These are phyloP conservation scores for Pyracantha coccinea DNA, from an alignment of 331 rosid species.

Conservation along the genomic window DNA sequence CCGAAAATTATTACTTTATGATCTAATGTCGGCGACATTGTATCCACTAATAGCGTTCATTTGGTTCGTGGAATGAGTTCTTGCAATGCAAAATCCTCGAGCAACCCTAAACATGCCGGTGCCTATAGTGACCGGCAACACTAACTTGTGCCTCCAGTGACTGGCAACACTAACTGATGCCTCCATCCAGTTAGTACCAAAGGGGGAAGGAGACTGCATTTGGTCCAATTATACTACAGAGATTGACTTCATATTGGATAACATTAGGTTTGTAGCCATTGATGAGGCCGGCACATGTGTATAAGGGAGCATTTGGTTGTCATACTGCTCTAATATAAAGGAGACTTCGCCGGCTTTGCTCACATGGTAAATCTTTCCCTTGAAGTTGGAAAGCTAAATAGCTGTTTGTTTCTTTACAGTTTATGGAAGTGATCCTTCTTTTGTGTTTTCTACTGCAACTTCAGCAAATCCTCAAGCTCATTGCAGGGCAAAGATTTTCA, in stretches of 20 bases:
- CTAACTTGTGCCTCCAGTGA: neutral
- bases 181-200: neutral
- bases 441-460: slow-evolving; percentile 88
- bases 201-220: neutral
- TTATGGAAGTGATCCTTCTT: slow-evolving; percentile 86
- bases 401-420: slow-evolving; percentile 49
- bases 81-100: slow-evolving; percentile 11
- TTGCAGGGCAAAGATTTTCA: slow-evolving; percentile 57
- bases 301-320: slow-evolving; percentile 96
- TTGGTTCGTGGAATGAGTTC: neutral
- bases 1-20: neutral
- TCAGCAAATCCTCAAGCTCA: slow-evolving; percentile 85
- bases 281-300: slow-evolving; percentile 82
- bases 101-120: slow-evolving; percentile 6
- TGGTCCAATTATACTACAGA: slow-evolving; percentile 2
- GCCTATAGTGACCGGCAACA: neutral
- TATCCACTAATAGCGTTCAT: slow-evolving; percentile 2
- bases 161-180: neutral
- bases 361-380: slow-evolving; percentile 43
- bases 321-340: slow-evolving; percentile 80
- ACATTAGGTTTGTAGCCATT: slow-evolving; percentile 66
- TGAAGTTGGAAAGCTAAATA: slow-evolving; percentile 5
- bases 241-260: slow-evolving; percentile 17
- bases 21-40: neutral
- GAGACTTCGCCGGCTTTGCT: slow-evolving; percentile 78